Evolutionary conservation across 192 early-diverging fungal species (phyloP).

Genomic region (Backusella macrospora): DNA sequence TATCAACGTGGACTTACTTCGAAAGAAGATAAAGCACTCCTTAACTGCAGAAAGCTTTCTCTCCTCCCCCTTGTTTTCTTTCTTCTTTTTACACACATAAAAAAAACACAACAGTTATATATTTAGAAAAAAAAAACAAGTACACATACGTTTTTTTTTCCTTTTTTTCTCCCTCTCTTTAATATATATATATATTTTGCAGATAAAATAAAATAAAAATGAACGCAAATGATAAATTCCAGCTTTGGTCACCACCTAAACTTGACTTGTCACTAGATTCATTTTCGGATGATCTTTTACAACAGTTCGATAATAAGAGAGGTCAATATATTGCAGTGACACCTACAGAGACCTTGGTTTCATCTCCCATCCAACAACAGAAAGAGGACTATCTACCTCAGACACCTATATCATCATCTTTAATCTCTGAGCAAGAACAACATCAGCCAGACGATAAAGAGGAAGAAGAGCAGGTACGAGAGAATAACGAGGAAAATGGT

Average conservation of each 20-base stretch:
- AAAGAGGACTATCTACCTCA: neutral
- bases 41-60: neutral
- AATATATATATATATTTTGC: neutral
- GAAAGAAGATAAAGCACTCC: neutral
- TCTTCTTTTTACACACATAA: neutral
- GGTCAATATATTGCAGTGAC: neutral
- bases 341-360: neutral
- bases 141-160: neutral
- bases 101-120: neutral
- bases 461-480: neutral
- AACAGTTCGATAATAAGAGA: slow-evolving; percentile 10
- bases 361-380: neutral
- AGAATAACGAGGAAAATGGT: neutral
- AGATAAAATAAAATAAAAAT: neutral
- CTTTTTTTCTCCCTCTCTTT: neutral
- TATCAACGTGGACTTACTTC: neutral
- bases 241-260: slow-evolving; percentile 18
- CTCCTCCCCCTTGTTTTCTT: neutral
- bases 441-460: neutral
- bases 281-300: slow-evolving; percentile 15
- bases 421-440: neutral
- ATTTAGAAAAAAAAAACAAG: neutral
- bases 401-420: neutral
- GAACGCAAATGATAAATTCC: slow-evolving; percentile 1
- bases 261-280: slow-evolving; percentile 16